Percentiles rank a stretch among this genome's conserved stretches.
These are phyloP conservation scores for Trypanosoma vivax DNA, from an alignment of 208 protist genomes.

Conservation along the genomic window DNA sequence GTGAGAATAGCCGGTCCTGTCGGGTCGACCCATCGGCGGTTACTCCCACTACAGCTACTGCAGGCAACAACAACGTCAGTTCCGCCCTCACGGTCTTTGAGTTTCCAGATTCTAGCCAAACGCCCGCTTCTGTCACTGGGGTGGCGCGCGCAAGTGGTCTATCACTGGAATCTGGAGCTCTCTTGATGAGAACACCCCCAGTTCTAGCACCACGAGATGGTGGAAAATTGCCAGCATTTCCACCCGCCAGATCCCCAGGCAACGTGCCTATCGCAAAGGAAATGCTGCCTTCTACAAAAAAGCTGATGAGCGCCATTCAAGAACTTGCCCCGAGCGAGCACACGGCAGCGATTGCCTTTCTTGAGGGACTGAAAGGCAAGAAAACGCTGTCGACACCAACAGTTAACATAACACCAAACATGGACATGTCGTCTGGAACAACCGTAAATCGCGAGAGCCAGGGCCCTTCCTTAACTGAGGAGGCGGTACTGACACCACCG, in stretches of 20 bases:
- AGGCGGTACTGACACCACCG: neutral
- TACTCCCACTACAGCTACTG: no score
- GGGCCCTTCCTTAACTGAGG: neutral
- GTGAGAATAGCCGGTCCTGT: no score
- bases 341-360: slow-evolving; percentile 41
- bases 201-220: no score
- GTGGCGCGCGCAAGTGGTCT: no score
- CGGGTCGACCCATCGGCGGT: no score
- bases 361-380: slow-evolving; percentile 48
- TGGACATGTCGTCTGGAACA: neutral
- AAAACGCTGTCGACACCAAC: slow-evolving; percentile 3
- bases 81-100: no score
- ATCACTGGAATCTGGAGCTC: no score
- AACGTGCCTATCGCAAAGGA: neutral
- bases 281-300: slow-evolving; percentile 5
- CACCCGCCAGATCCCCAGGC: neutral
- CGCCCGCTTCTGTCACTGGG: no score
- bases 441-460: neutral
- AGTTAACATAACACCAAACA: neutral
- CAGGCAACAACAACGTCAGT: no score
- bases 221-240: neutral
- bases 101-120: no score
- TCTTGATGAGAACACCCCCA: no score
- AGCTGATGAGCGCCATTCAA: slow-evolving; percentile 29
- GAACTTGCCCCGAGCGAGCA: slow-evolving; percentile 48